These are phyloP conservation scores for Oehlia diaphana DNA, from an alignment of 192 early-diverging fungal genomes.

Conservation along the genomic window DNA sequence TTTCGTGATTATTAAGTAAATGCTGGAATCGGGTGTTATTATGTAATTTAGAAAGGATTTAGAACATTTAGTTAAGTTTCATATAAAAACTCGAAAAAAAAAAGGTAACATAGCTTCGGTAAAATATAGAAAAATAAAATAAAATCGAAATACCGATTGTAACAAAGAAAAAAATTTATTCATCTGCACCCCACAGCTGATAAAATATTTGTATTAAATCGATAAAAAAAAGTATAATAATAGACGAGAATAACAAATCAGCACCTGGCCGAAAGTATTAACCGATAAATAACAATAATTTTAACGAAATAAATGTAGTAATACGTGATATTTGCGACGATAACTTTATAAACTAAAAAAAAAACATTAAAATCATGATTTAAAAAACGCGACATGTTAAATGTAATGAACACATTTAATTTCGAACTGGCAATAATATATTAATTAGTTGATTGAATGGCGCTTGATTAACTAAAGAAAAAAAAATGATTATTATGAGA, in stretches of 20 bases:
- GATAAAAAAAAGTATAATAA: neutral
- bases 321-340: too few species aligned
- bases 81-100: neutral
- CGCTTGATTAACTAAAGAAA: too few species aligned
- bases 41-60: neutral
- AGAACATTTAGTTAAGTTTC: neutral
- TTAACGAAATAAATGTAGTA: too few species aligned
- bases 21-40: neutral
- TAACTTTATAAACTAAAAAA: too few species aligned
- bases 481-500: too few species aligned
- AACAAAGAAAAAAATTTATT: neutral
- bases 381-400: too few species aligned
- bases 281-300: too few species aligned
- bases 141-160: neutral
- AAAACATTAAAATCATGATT: too few species aligned
- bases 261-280: neutral
- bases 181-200: neutral
- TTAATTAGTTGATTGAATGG: too few species aligned
- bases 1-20: neutral
- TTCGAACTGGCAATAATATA: too few species aligned
- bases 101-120: neutral
- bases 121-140: neutral
- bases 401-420: too few species aligned
- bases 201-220: neutral
- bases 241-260: neutral